A percentile compares a stretch with the other conserved stretches of the same genome.
Evolutionary conservation across 2,329 filamentous ascomycete genomes (phyloP).

Genomic region (Aspergillus brasiliensis): DNA sequence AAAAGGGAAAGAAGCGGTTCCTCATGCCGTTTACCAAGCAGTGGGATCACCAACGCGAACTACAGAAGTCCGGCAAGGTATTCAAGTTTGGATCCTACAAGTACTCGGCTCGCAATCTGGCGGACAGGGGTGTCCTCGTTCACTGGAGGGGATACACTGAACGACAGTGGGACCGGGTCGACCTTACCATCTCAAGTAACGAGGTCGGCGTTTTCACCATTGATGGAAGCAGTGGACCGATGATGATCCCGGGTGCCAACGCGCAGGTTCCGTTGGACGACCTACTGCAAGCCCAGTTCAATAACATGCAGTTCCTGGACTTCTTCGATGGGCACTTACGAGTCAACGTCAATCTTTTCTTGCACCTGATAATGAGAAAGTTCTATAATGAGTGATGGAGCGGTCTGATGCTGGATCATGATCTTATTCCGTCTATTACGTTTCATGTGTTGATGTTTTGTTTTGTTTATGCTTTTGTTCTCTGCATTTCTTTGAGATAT

Average conservation of each 20-base stretch:
- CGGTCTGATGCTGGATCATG: constrained; percentile 3
- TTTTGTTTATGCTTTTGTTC: constrained; percentile 5
- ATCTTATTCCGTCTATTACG: constrained; percentile 16
- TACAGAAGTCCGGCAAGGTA: constrained; percentile 86
- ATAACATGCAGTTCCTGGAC: constrained; percentile 94
- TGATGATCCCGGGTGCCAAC: constrained; percentile 93
- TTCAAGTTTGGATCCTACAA: constrained; percentile 98
- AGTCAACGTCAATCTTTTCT: constrained; percentile 92
- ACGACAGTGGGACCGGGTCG: constrained; percentile 86
- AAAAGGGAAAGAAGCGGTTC: constrained; percentile 94
- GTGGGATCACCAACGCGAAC: constrained; percentile 96
- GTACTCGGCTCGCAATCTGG: constrained; percentile 85
- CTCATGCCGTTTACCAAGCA: constrained; percentile 96
- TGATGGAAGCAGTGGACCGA: constrained; percentile 85
- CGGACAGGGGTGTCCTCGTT: constrained; percentile 91
- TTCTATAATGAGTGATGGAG: constrained; percentile 68
- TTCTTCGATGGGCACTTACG: constrained; percentile 85
- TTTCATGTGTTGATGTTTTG: constrained; percentile 15
- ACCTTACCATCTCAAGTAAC: constrained; percentile 91
- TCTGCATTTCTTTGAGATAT: constrained; percentile 12
- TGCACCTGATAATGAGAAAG: constrained; percentile 98
- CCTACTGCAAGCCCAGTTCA: constrained; percentile 92
- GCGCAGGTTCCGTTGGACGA: constrained; percentile 89
- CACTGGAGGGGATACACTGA: constrained; percentile 83
- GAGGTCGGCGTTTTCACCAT: constrained; percentile 92